A percentile compares a stretch with the other conserved stretches of the same genome.
Conservation (phyloP, 495 filamentous ascomycete species). For the Hypoxylon lienhwacheense region DNA sequence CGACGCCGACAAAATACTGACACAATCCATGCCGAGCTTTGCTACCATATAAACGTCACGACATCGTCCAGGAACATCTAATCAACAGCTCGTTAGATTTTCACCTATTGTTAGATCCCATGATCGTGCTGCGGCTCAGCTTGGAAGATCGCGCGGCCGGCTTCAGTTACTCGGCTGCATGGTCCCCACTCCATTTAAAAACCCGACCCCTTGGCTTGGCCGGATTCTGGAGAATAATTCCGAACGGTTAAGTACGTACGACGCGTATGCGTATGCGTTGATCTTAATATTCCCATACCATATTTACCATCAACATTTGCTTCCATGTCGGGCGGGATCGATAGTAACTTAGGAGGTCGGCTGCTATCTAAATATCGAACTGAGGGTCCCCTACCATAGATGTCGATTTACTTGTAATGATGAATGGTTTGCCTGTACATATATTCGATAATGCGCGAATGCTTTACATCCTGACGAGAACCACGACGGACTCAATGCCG, state of each 20-base stretch:
- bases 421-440: too few species aligned
- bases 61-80: background rate
- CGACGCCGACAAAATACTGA: slow-evolving; percentile 25
- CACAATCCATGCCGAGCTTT: slow-evolving; percentile 28
- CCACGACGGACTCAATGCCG: too few species aligned
- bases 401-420: background rate
- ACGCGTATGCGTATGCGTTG: background rate
- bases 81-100: slow-evolving; percentile 15
- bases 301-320: background rate
- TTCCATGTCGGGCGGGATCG: background rate
- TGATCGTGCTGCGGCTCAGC: slow-evolving; percentile 29
- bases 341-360: background rate
- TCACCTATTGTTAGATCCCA: slow-evolving; percentile 28
- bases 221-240: background rate
- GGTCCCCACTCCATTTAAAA: background rate
- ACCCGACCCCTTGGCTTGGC: slow-evolving; percentile 6
- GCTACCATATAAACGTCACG: slow-evolving; percentile 17
- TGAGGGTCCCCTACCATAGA: background rate
- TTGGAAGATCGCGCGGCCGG: slow-evolving; percentile 19
- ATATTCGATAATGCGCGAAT: too few species aligned
- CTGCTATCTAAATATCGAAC: background rate
- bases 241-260: background rate
- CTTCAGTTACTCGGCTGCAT: slow-evolving; percentile 11
- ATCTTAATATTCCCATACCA: background rate
- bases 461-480: too few species aligned